These are phyloP conservation scores for Nicotiana knightiana DNA, from an alignment of 257 asterid genomes.

Conservation along the genomic window DNA sequence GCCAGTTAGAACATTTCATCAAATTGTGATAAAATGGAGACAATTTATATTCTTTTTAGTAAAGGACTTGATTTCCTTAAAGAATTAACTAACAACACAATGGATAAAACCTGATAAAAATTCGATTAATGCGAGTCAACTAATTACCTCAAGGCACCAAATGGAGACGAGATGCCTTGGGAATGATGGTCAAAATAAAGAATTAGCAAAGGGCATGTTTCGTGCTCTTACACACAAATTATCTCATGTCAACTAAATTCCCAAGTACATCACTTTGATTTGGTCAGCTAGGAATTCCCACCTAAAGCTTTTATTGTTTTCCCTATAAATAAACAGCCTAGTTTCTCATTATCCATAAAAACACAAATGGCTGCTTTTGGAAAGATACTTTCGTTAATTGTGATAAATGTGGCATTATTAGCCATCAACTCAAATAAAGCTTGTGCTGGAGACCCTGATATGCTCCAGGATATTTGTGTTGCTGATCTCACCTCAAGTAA, in stretches of 20 bases:
- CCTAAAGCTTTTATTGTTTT: neutral
- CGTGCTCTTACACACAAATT: constrained; percentile 2
- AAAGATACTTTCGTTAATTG: neutral
- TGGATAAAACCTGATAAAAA: neutral
- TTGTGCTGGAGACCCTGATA: constrained; percentile 43
- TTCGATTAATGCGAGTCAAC: neutral
- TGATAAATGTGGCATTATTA: constrained; percentile 6
- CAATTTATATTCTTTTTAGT: neutral
- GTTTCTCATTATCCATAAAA: neutral
- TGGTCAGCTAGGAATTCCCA: neutral
- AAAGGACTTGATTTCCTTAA: neutral
- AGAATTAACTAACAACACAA: neutral
- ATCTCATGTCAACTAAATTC: neutral
- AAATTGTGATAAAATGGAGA: neutral
- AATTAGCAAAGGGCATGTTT: constrained; percentile 7
- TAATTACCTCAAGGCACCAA: neutral
- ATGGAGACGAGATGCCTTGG: neutral
- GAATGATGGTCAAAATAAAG: constrained; percentile 1
- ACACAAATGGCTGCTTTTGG: constrained; percentile 15
- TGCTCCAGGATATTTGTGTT: constrained; percentile 58
- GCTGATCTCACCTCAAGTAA: constrained; percentile 57
- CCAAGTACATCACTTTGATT: neutral
- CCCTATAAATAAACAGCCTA: constrained; percentile 20
- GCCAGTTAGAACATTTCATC: neutral
- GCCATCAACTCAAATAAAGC: constrained; percentile 8